A percentile compares a stretch with the other conserved stretches of the same genome.
These are phyloP conservation scores for Oryza brachyantha DNA, from an alignment of 176 grass and related monocot genomes.

Conservation along the genomic window DNA sequence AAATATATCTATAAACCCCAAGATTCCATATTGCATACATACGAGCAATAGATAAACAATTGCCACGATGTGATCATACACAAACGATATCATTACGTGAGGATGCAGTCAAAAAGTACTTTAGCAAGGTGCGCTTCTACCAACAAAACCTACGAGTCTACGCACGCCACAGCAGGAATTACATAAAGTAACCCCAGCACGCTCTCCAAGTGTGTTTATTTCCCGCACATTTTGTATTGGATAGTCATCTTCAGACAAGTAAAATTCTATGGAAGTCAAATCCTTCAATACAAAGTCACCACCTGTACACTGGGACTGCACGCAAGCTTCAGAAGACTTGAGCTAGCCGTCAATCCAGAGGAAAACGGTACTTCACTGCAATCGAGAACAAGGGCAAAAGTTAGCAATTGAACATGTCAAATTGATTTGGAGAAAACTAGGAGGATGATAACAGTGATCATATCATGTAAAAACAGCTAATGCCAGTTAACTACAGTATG, in stretches of 20 bases:
- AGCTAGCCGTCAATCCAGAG: slow-evolving; percentile 30
- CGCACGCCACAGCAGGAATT: slow-evolving; percentile 4
- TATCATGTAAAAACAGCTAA: not conserved
- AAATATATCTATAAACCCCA: not conserved
- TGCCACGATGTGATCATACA: not conserved
- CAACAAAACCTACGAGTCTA: not conserved
- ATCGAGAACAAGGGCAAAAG: not conserved
- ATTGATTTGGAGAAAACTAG: not conserved
- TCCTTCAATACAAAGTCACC: slow-evolving; percentile 43
- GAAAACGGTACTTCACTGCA: slow-evolving; percentile 45
- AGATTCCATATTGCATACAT: not conserved
- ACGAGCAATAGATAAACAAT: not conserved
- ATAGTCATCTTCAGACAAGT: slow-evolving; percentile 29
- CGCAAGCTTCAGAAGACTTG: slow-evolving; percentile 29
- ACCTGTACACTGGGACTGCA: slow-evolving; percentile 41
- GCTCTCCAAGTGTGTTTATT: slow-evolving; percentile 40
- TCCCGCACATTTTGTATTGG: slow-evolving; percentile 23
- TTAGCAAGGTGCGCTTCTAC: slow-evolving; percentile 13
- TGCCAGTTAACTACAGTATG: too few relatives aligned
- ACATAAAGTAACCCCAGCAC: not conserved
- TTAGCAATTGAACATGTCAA: not conserved
- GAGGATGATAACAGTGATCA: not conserved
- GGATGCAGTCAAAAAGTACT: slow-evolving; percentile 19
- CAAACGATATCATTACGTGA: not conserved
- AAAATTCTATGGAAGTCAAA: slow-evolving; percentile 35